These are phyloP conservation scores for Malassezia nana DNA, from an alignment of 1,284 basidiomycete species.

Conservation along the genomic window DNA sequence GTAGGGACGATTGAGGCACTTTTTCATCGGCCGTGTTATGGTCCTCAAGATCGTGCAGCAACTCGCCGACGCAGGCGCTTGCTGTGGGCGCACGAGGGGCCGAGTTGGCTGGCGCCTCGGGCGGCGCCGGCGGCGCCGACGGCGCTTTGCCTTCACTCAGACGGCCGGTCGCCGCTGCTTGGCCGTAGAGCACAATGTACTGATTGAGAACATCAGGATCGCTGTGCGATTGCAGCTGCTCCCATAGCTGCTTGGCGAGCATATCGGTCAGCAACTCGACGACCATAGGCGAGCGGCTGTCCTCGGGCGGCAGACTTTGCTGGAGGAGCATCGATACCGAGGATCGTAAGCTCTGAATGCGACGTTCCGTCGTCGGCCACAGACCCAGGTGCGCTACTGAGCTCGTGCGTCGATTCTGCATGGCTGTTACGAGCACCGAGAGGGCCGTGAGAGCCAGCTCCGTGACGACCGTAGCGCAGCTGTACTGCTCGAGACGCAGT, in stretches of 20 bases:
- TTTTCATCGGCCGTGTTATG: neutral
- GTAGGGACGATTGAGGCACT: neutral
- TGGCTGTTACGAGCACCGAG: constrained; percentile 10
- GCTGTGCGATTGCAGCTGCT: constrained; percentile 4
- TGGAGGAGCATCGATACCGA: constrained; percentile 7
- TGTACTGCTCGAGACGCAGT: constrained; percentile 9
- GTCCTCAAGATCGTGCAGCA: neutral
- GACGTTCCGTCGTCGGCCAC: constrained; percentile 3
- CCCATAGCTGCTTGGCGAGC: constrained; percentile 12
- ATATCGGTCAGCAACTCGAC: constrained; percentile 13
- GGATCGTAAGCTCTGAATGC: constrained; percentile 12
- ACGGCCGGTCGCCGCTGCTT: too few relatives aligned
- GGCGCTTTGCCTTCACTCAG: too few relatives aligned
- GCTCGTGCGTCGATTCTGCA: constrained; percentile 5
- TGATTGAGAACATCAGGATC: constrained; percentile 16
- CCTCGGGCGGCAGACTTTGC: constrained; percentile 12
- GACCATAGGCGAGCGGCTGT: constrained; percentile 5
- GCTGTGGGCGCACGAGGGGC: neutral
- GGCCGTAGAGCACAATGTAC: constrained; percentile 15
- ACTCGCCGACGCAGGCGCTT: neutral
- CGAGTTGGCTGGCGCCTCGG: neutral
- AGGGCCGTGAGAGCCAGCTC: constrained; percentile 16
- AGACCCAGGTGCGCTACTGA: neutral
- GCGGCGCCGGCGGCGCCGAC: too few relatives aligned
- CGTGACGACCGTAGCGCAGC: constrained; percentile 11